These are phyloP conservation scores for Pichia sp. DNA, from an alignment of 1,139 yeast genomes.

Conservation along the genomic window DNA sequence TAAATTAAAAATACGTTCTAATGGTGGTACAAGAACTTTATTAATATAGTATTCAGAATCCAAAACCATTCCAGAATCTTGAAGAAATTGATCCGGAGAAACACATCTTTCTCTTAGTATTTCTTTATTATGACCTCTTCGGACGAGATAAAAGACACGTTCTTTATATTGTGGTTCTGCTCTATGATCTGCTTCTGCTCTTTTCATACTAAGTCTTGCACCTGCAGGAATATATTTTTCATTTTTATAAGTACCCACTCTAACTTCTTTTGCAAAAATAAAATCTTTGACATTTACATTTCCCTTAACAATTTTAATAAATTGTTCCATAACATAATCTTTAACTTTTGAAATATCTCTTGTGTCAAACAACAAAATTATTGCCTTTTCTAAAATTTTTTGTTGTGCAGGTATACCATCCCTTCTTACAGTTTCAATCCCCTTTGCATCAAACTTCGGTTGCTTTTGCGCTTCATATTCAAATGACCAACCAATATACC, in stretches of 20 bases:
- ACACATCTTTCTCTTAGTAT: slow-evolving; percentile 75
- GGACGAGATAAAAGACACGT: slow-evolving; percentile 80
- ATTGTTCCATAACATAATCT: slow-evolving; percentile 55
- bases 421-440: slow-evolving; percentile 87
- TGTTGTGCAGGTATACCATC: slow-evolving; percentile 94
- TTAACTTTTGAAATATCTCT: slow-evolving; percentile 68
- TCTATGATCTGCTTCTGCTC: slow-evolving; percentile 58
- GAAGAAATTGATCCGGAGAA: slow-evolving; percentile 66
- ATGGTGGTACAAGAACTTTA: slow-evolving; percentile 80
- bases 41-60: slow-evolving; percentile 83
- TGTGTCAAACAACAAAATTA: slow-evolving; percentile 66
- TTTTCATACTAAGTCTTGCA: slow-evolving; percentile 66
- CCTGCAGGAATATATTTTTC: slow-evolving; percentile 81
- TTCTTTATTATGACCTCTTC: slow-evolving; percentile 57
- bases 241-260: slow-evolving; percentile 74
- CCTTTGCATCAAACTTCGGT: slow-evolving; percentile 89
- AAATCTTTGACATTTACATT: slow-evolving; percentile 71
- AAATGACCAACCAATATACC: slow-evolving; percentile 83
- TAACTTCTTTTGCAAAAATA: slow-evolving; percentile 87
- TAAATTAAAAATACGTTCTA: slow-evolving; percentile 75
- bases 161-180: slow-evolving; percentile 85
- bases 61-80: slow-evolving; percentile 38
- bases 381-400: slow-evolving; percentile 65
- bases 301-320: slow-evolving; percentile 55
- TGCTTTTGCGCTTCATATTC: slow-evolving; percentile 48